Conservation (phyloP, 176 grass and related monocot genomes). For the Bonia amplexicaulis region DNA sequence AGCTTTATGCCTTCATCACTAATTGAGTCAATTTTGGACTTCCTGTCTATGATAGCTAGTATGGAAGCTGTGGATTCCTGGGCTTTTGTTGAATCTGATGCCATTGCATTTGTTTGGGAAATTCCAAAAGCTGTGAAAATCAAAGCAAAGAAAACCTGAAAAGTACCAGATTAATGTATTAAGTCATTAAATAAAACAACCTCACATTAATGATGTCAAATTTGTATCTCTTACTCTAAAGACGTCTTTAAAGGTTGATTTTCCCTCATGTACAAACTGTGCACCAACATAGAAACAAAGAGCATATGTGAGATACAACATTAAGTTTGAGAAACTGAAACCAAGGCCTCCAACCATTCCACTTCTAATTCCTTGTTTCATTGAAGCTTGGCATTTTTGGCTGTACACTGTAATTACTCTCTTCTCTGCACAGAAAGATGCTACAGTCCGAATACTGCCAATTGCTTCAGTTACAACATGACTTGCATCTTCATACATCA, state of each 20-base stretch:
- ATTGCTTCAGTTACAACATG: conserved; percentile 57
- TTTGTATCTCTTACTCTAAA: conserved; percentile 42
- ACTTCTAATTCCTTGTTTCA: conserved; percentile 50
- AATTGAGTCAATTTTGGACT: conserved; percentile 56
- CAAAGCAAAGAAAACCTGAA: conserved; percentile 59
- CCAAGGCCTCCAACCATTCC: conserved; percentile 48
- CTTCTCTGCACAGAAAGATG: conserved; percentile 60
- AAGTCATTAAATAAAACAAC: background rate
- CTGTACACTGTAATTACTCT: conserved; percentile 39
- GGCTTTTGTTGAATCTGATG: conserved; percentile 53
- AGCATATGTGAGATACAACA: conserved; percentile 49
- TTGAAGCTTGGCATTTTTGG: conserved; percentile 48
- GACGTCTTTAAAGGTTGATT: conserved; percentile 53
- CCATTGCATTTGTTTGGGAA: conserved; percentile 52
- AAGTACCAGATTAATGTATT: background rate
- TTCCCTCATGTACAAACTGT: conserved; percentile 29
- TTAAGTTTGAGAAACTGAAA: conserved; percentile 44
- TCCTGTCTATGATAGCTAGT: conserved; percentile 51
- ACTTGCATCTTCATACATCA: conserved; percentile 65
- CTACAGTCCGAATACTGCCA: conserved; percentile 46
- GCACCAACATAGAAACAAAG: conserved; percentile 69
- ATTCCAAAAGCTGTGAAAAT: conserved; percentile 52
- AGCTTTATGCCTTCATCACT: conserved; percentile 41
- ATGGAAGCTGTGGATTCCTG: conserved; percentile 43
- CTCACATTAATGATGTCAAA: conserved; percentile 13